phyloP scores from a whole-genome alignment of 768 basidiomycete species.

The Suillus alpinus region DNA sequence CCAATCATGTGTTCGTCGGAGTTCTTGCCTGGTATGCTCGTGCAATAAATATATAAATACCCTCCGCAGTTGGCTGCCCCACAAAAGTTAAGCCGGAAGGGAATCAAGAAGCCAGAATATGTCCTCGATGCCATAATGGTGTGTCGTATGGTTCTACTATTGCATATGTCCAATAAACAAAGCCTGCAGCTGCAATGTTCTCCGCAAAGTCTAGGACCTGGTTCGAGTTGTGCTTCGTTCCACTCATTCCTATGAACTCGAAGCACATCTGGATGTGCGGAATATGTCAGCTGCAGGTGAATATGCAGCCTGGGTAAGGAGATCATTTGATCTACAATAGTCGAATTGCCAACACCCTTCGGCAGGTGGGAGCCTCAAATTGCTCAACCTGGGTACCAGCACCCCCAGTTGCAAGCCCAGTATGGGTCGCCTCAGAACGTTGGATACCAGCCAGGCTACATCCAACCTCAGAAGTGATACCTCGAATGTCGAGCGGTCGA shows the following conservation, averaged over 20 bases:
- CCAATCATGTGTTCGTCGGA: slow-evolving; percentile 47
- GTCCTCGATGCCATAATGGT: slow-evolving; percentile 76
- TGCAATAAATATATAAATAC: slow-evolving; percentile 13
- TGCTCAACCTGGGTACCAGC: slow-evolving; percentile 35
- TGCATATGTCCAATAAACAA: background rate
- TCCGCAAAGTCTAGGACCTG: slow-evolving; percentile 64
- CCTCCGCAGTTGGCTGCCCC: slow-evolving; percentile 58
- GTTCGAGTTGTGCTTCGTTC: slow-evolving; percentile 78
- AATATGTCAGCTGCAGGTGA: slow-evolving; percentile 65
- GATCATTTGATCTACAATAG: background rate
- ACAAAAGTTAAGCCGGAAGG: slow-evolving; percentile 57
- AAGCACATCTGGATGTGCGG: slow-evolving; percentile 68
- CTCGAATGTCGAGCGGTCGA: background rate
- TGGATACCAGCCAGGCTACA: slow-evolving; percentile 29
- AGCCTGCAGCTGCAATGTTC: slow-evolving; percentile 51
- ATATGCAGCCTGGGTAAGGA: slow-evolving; percentile 49
- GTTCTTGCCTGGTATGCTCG: background rate
- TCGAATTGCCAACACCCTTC: background rate
- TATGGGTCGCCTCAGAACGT: slow-evolving; percentile 11
- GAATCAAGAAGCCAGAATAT: slow-evolving; percentile 50
- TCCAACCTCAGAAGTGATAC: slow-evolving; percentile 14
- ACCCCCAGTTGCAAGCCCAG: slow-evolving; percentile 27
- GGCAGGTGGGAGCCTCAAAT: slow-evolving; percentile 35
- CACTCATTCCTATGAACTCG: slow-evolving; percentile 61
- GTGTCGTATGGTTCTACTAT: slow-evolving; percentile 11